A percentile compares a stretch with the other conserved stretches of the same genome.
These are phyloP conservation scores for Paraconiothyrium sp. DNA, from an alignment of 2,329 filamentous ascomycete species.

Conservation along the genomic window DNA sequence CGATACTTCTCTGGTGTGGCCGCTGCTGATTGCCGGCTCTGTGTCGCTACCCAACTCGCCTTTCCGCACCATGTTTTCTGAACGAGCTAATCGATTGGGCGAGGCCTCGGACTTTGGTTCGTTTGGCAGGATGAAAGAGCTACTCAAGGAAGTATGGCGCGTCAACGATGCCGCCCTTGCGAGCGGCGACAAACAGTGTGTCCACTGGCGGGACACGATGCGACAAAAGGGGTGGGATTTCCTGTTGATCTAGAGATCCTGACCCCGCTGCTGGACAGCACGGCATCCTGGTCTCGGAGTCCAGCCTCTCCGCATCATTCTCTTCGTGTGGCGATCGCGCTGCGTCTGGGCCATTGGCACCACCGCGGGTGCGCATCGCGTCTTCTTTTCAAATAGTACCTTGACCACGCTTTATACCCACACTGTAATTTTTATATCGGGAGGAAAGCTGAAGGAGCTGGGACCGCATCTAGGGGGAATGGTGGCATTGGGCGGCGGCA, in stretches of 20 bases:
- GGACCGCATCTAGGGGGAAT: constrained; percentile 32
- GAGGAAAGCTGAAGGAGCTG: constrained; percentile 27
- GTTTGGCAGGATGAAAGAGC: constrained; percentile 81
- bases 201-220: constrained; percentile 97
- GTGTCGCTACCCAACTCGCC: constrained; percentile 75
- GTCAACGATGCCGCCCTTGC: constrained; percentile 71
- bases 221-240: constrained; percentile 90
- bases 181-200: constrained; percentile 66
- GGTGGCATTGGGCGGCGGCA: constrained; percentile 33
- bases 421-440: constrained; percentile 48
- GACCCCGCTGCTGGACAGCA: constrained; percentile 46
- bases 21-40: constrained; percentile 85
- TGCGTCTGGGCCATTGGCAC: constrained; percentile 19
- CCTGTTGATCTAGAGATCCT: constrained; percentile 75
- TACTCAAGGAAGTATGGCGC: constrained; percentile 85
- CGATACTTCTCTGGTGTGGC: constrained; percentile 92
- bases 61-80: constrained; percentile 81
- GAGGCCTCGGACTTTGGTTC: constrained; percentile 82
- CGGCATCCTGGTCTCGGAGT: constrained; percentile 49
- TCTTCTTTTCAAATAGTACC: constrained; percentile 50
- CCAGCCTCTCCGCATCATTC: constrained; percentile 32
- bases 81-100: constrained; percentile 77
- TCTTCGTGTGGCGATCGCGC: constrained; percentile 27
- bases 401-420: constrained; percentile 50
- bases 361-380: constrained; percentile 37